Percentiles rank a stretch among this genome's conserved stretches.
Conservation (phyloP, 305 asterid species). For the Salvia sclarea region DNA sequence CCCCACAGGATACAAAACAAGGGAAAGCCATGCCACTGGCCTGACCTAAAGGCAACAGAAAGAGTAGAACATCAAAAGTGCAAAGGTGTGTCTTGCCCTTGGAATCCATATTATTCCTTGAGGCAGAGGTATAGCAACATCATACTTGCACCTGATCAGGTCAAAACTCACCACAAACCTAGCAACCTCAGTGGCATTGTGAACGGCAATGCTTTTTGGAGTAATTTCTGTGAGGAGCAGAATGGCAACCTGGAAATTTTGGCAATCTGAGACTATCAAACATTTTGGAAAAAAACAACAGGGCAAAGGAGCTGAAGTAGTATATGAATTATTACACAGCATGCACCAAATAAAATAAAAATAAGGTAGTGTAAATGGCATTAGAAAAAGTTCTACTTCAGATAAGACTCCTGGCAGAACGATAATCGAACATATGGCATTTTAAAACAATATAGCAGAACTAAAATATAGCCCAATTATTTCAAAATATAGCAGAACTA, state of each 20-base stretch:
- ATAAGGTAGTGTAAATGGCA: background rate
- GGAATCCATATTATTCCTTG: conserved; percentile 4
- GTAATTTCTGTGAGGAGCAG: conserved; percentile 99
- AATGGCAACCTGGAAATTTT: conserved; percentile 71
- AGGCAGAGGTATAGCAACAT: conserved; percentile 12
- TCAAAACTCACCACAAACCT: conserved; percentile 87
- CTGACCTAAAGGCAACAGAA: conserved; percentile 74
- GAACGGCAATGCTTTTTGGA: conserved; percentile 98
- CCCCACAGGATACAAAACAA: conserved; percentile 91
- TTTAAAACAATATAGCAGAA: conserved; percentile 1
- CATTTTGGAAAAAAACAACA: conserved; percentile 24
- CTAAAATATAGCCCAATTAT: conserved; percentile 3
- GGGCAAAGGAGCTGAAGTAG: background rate
- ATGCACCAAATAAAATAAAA: conserved; percentile 19
- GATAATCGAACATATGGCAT: background rate
- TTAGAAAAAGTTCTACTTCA: background rate
- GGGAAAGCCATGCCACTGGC: conserved; percentile 99
- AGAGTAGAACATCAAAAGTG: conserved; percentile 38
- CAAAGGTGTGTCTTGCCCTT: background rate
- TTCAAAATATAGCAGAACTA: conserved; percentile 10
- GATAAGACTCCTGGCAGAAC: conserved; percentile 2
- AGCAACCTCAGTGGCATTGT: conserved; percentile 96
- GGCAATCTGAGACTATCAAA: conserved; percentile 31
- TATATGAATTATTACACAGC: background rate
- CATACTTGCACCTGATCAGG: conserved; percentile 20